Percentiles rank a stretch among this genome's conserved stretches.
Conservation (phyloP, 2,329 filamentous ascomycete species). For the Colletotrichum siamense region DNA sequence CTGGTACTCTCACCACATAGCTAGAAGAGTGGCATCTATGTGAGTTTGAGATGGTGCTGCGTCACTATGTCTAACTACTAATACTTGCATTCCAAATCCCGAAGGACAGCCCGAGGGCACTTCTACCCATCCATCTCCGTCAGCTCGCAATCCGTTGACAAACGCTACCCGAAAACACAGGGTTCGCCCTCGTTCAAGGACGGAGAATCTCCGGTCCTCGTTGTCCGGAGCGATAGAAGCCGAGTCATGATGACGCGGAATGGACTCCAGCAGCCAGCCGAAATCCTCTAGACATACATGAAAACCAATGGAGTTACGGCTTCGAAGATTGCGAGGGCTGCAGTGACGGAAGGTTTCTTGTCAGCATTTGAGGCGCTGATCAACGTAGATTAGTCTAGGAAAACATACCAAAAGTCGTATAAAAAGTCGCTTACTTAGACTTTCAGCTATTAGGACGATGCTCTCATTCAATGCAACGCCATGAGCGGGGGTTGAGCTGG, state of each 20-base stretch:
- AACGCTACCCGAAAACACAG: neutral
- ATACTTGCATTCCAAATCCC: too few relatives aligned
- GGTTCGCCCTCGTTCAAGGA: neutral
- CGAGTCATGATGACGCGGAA: too few relatives aligned
- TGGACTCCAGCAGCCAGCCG: neutral
- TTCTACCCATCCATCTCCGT: neutral
- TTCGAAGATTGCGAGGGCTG: neutral
- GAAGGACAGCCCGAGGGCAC: too few relatives aligned
- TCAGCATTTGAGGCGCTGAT: neutral
- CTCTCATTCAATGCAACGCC: accelerated
- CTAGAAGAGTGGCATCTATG: neutral
- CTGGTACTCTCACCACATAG: neutral
- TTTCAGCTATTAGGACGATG: accelerated
- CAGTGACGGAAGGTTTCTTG: neutral
- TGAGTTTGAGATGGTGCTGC: neutral
- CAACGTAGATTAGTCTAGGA: neutral
- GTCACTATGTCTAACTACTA: neutral
- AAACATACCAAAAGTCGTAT: neutral
- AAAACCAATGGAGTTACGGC: too few relatives aligned
- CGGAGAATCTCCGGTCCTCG: neutral
- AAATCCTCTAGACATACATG: neutral
- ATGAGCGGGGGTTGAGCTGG: neutral
- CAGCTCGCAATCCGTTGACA: too few relatives aligned
- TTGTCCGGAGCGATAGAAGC: neutral
- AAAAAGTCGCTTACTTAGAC: accelerated